phyloP scores from a whole-genome alignment of 2,329 filamentous ascomycete genomes.

The Rosellinia necatrix region DNA sequence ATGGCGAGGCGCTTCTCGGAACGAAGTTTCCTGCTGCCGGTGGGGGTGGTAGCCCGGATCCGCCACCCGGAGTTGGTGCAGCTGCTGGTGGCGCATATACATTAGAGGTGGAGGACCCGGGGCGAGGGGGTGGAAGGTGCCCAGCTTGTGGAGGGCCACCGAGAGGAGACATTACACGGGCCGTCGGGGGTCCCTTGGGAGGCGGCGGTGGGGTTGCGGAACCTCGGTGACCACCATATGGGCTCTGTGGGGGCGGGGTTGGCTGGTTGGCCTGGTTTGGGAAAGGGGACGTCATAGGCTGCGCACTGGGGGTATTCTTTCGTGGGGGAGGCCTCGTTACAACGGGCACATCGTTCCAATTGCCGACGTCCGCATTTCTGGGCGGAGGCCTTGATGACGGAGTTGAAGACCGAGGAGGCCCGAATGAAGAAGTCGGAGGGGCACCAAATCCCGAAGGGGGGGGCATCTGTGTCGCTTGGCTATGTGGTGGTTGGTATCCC shows the following conservation, averaged over 20 bases:
- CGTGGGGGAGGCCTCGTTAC: slow-evolving; percentile 74
- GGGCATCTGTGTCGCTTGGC: slow-evolving; percentile 35
- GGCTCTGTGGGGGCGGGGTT: slow-evolving; percentile 61
- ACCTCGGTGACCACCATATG: slow-evolving; percentile 62
- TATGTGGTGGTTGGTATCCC: slow-evolving; percentile 62
- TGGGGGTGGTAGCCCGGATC: slow-evolving; percentile 40
- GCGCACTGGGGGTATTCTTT: slow-evolving; percentile 72
- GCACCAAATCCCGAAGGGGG: slow-evolving; percentile 38
- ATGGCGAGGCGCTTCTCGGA: slow-evolving; percentile 80
- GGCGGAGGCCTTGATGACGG: slow-evolving; percentile 71
- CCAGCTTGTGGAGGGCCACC: slow-evolving; percentile 58
- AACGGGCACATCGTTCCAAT: slow-evolving; percentile 95
- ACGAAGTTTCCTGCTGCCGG: slow-evolving; percentile 59
- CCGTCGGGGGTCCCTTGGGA: slow-evolving; percentile 75
- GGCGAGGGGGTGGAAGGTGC: slow-evolving; percentile 51
- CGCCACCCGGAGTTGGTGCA: slow-evolving; percentile 41
- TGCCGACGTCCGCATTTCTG: slow-evolving; percentile 71
- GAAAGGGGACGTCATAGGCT: slow-evolving; percentile 77
- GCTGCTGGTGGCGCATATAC: slow-evolving; percentile 67
- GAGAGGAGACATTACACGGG: slow-evolving; percentile 74
- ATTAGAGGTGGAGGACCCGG: slow-evolving; percentile 63
- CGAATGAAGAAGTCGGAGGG: slow-evolving; percentile 45
- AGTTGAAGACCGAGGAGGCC: slow-evolving; percentile 68
- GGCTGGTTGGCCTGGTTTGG: slow-evolving; percentile 62
- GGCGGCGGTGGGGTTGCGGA: slow-evolving; percentile 77